Evolutionary conservation across 768 basidiomycete species (phyloP).

Genomic region (Leccinum olivaceopallidum): DNA sequence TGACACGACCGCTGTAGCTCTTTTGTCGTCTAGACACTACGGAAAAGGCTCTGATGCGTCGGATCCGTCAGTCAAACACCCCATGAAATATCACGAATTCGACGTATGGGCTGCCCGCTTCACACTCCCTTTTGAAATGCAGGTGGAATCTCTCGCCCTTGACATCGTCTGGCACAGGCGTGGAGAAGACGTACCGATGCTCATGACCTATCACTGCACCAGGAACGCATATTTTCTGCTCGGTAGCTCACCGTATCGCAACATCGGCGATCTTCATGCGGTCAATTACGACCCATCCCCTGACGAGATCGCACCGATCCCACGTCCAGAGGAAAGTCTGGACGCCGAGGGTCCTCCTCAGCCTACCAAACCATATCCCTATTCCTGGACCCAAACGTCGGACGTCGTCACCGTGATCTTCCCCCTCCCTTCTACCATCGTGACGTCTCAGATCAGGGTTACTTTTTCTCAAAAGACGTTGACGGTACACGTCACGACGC

Average conservation of each 20-base stretch:
- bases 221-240: constrained; percentile 54
- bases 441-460: constrained; percentile 64
- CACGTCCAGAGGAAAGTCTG: constrained; percentile 58
- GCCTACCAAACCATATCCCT: constrained; percentile 66
- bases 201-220: constrained; percentile 47
- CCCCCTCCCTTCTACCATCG: constrained; percentile 72
- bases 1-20: constrained; percentile 41
- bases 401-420: constrained; percentile 85
- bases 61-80: constrained; percentile 16
- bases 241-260: constrained; percentile 57
- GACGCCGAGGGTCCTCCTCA: constrained; percentile 37
- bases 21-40: constrained; percentile 64
- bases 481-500: constrained; percentile 56
- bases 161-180: constrained; percentile 69
- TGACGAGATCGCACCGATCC: constrained; percentile 71
- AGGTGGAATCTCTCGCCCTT: constrained; percentile 37
- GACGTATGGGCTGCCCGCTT: constrained; percentile 67
- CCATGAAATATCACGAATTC: constrained; percentile 45
- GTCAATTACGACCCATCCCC: constrained; percentile 55
- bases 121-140: constrained; percentile 40
- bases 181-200: constrained; percentile 70
- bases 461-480: constrained; percentile 64
- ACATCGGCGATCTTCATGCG: constrained; percentile 33
- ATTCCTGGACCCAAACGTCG: constrained; percentile 89
- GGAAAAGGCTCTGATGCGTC: constrained; percentile 25